Evolutionary conservation across 2,329 filamentous ascomycete genomes (phyloP).

Genomic region (Colletotrichum endophyticum): DNA sequence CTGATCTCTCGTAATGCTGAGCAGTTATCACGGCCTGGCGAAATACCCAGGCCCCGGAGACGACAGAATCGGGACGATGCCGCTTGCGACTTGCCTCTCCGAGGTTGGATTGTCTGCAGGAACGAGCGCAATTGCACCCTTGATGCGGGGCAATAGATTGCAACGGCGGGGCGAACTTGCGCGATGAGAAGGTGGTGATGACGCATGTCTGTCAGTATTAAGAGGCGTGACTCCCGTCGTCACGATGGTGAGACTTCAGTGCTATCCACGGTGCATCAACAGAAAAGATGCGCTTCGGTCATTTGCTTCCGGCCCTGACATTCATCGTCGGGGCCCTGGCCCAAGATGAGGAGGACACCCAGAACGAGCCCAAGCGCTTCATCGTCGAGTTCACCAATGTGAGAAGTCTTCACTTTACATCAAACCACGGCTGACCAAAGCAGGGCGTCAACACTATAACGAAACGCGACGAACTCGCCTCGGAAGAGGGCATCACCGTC

Average conservation of each 20-base stretch:
- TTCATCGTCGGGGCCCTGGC: neutral
- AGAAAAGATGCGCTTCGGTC: neutral
- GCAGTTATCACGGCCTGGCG: neutral
- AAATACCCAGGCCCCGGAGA: neutral
- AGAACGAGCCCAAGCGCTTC: constrained; percentile 8
- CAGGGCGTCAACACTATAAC: neutral
- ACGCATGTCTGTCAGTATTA: neutral
- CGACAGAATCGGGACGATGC: neutral
- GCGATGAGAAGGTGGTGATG: neutral
- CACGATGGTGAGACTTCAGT: neutral
- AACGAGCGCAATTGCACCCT: neutral
- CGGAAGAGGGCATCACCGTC: constrained; percentile 1
- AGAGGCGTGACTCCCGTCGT: neutral
- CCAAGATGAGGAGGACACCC: neutral
- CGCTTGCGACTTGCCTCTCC: constrained; percentile 13
- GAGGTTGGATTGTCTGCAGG: constrained; percentile 3
- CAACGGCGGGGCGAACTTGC: neutral
- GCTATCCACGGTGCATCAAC: neutral
- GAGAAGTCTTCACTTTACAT: neutral
- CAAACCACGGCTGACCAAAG: neutral
- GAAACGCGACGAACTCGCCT: constrained; percentile 6
- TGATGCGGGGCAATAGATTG: neutral
- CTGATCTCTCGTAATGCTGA: neutral
- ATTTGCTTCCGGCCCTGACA: neutral
- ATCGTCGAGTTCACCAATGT: constrained; percentile 14